These are phyloP conservation scores for Alternaria rosae DNA, from an alignment of 2,329 filamentous ascomycete genomes.

Conservation along the genomic window DNA sequence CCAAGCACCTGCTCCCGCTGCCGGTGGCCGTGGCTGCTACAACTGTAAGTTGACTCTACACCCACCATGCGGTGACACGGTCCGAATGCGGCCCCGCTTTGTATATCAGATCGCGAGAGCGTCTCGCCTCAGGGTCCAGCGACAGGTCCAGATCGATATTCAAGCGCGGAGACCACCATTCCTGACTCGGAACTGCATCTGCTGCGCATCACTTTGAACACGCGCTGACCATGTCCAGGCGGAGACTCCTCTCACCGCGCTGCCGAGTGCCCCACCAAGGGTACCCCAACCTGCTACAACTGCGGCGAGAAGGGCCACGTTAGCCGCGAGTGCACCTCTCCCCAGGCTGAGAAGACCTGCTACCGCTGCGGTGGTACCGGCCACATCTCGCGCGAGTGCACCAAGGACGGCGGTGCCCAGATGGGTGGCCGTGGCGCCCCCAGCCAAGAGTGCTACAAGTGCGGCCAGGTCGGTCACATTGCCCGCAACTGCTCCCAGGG, in stretches of 20 bases:
- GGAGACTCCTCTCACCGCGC: conserved; percentile 59
- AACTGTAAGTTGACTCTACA: conserved; percentile 46
- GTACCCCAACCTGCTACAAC: conserved; percentile 58
- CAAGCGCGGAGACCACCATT: background rate
- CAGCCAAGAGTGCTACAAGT: conserved; percentile 90
- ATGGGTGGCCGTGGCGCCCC: conserved; percentile 52
- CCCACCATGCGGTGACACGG: background rate
- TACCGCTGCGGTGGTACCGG: conserved; percentile 81
- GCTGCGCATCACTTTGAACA: background rate
- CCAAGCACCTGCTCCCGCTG: conserved; percentile 43
- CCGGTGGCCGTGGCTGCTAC: conserved; percentile 52
- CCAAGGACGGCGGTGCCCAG: conserved; percentile 59
- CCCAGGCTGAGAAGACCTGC: conserved; percentile 82
- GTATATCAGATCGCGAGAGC: background rate
- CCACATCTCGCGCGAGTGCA: conserved; percentile 91
- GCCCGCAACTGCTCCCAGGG: conserved; percentile 85
- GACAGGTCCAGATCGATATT: background rate
- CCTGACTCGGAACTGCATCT: background rate
- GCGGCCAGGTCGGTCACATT: conserved; percentile 94
- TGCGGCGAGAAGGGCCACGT: conserved; percentile 59
- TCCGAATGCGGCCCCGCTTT: conserved; percentile 10
- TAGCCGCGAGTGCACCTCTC: conserved; percentile 86
- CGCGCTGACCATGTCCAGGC: conserved; percentile 45
- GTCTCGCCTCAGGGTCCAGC: background rate
- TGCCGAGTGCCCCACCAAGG: conserved; percentile 61